Percentiles rank a stretch among this genome's conserved stretches.
phyloP scores from a whole-genome alignment of 345 rosid species.

The Salix koriyanagi region DNA sequence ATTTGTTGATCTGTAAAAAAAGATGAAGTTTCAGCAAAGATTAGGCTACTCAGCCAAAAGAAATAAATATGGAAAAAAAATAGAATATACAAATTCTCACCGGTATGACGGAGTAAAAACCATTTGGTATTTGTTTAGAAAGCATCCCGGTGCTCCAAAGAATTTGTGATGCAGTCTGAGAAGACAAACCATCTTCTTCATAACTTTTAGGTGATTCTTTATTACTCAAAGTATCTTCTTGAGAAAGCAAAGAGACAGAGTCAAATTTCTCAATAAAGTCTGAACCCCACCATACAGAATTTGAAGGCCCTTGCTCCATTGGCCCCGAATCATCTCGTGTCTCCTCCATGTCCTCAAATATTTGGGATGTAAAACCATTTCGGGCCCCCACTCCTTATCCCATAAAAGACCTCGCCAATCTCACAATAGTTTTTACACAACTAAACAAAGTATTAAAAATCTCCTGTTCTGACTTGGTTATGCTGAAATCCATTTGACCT shows the following conservation, averaged over 20 bases:
- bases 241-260: slow-evolving; percentile 67
- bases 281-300: slow-evolving; percentile 81
- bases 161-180: slow-evolving; percentile 72
- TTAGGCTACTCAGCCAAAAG: background rate
- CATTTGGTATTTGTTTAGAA: slow-evolving; percentile 77
- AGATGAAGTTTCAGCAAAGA: background rate
- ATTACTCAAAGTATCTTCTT: slow-evolving; percentile 53
- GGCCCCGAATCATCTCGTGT: slow-evolving; percentile 63
- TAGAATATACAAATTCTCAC: slow-evolving; percentile 8
- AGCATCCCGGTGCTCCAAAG: slow-evolving; percentile 91
- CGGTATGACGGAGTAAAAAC: slow-evolving; percentile 78
- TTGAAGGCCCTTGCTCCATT: slow-evolving; percentile 63
- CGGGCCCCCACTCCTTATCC: slow-evolving; percentile 49
- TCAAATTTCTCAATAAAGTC: slow-evolving; percentile 73
- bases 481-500: slow-evolving; percentile 60
- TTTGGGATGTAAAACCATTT: slow-evolving; percentile 61
- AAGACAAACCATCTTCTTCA: slow-evolving; percentile 58
- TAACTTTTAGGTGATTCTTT: slow-evolving; percentile 57
- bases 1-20: background rate
- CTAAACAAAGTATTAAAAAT: slow-evolving; percentile 27
- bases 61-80: background rate
- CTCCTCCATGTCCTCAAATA: slow-evolving; percentile 70
- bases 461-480: slow-evolving; percentile 24
- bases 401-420: slow-evolving; percentile 37
- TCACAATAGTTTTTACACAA: slow-evolving; percentile 29